phyloP scores from a whole-genome alignment of 805 yeast species.

The Candida xyloterini region DNA sequence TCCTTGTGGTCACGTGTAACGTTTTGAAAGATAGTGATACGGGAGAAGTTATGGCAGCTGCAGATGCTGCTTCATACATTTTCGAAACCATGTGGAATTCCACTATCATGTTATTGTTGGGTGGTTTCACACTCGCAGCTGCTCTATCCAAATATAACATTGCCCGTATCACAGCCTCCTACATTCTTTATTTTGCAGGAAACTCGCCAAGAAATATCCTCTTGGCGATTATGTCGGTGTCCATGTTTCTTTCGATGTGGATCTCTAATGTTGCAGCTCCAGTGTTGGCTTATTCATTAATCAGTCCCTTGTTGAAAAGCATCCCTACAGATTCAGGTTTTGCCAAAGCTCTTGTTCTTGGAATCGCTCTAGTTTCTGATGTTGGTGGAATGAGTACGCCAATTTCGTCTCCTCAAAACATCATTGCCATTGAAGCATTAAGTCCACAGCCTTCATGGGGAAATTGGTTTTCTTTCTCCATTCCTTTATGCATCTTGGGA shows the following conservation, averaged over 20 bases:
- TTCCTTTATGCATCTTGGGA: conserved; percentile 44
- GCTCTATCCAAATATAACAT: conserved; percentile 52
- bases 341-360: conserved; percentile 30
- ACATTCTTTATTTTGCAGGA: conserved; percentile 48
- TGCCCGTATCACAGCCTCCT: conserved; percentile 48
- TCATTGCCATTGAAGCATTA: conserved; percentile 52
- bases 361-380: conserved; percentile 50
- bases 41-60: conserved; percentile 43
- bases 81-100: conserved; percentile 53
- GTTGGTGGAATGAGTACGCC: conserved; percentile 57
- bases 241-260: conserved; percentile 55
- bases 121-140: conserved; percentile 55
- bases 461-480: conserved; percentile 51
- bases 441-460: conserved; percentile 55
- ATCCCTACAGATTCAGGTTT: conserved; percentile 35
- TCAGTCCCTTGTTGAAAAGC: conserved; percentile 46
- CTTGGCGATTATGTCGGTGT: conserved; percentile 48
- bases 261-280: conserved; percentile 57
- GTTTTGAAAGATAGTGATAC: conserved; percentile 46
- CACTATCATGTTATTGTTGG: conserved; percentile 47
- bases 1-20: conserved; percentile 43
- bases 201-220: conserved; percentile 47
- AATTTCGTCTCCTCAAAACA: conserved; percentile 53
- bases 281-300: conserved; percentile 49
- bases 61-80: conserved; percentile 43